These are phyloP conservation scores for Skeletonema tropicum DNA, from an alignment of 108 stramenopile species.

Conservation along the genomic window DNA sequence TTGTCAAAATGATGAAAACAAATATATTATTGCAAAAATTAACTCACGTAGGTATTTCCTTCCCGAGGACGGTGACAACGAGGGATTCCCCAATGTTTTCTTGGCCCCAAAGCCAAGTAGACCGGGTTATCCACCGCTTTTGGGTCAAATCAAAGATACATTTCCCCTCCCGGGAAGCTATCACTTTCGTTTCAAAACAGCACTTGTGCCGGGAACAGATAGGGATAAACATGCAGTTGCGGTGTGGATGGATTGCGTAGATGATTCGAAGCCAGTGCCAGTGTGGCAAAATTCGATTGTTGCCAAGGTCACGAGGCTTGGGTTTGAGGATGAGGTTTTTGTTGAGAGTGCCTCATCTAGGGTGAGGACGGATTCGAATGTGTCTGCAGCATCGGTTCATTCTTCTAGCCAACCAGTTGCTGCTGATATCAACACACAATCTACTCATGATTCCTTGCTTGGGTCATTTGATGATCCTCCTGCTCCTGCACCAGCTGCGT, in stretches of 20 bases:
- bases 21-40: neutral
- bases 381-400: conserved; percentile 33
- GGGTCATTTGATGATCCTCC: conserved; percentile 64
- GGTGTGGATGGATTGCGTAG: conserved; percentile 90
- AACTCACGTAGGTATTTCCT: conserved; percentile 85
- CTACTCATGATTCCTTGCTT: conserved; percentile 51
- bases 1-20: conserved; percentile 7
- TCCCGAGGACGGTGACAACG: conserved; percentile 94
- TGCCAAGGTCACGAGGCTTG: conserved; percentile 81
- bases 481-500: conserved; percentile 31
- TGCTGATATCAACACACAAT: neutral
- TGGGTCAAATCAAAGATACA: conserved; percentile 78
- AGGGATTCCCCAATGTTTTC: conserved; percentile 92
- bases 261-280: conserved; percentile 75
- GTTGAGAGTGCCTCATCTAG: conserved; percentile 40
- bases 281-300: conserved; percentile 75
- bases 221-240: conserved; percentile 80
- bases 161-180: conserved; percentile 94
- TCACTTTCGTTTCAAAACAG: conserved; percentile 97
- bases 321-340: conserved; percentile 73
- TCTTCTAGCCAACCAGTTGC: conserved; percentile 19
- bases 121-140: conserved; percentile 73
- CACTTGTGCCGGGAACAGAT: conserved; percentile 79
- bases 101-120: conserved; percentile 82
- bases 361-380: conserved; percentile 30